Conservation (phyloP, 768 basidiomycete genomes). For the Solioccasus polychromus region DNA sequence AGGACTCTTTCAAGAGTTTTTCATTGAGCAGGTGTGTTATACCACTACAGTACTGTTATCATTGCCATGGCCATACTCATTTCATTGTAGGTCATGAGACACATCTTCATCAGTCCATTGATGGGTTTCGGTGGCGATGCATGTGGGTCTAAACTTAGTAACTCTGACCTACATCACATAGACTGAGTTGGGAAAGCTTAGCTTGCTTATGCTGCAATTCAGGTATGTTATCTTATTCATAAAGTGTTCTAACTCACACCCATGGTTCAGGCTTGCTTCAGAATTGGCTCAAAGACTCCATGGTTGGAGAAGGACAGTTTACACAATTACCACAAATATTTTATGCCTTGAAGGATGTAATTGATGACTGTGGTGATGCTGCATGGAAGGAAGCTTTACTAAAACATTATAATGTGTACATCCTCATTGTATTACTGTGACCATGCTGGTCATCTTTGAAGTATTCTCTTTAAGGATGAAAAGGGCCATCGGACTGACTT, state of each 20-base stretch:
- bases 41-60: too few species aligned
- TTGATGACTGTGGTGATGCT: not conserved
- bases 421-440: too few species aligned
- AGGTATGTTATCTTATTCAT: not conserved
- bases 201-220: conserved; percentile 2
- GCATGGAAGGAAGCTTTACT: not conserved
- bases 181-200: not conserved
- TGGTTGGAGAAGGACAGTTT: conserved; percentile 1
- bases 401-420: not conserved
- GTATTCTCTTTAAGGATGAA: not conserved
- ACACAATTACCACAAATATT: conserved; percentile 3
- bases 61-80: not conserved
- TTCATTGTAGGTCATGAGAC: not conserved
- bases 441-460: not conserved
- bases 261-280: conserved; percentile 1
- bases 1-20: too few species aligned
- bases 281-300: not conserved
- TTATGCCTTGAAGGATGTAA: not conserved
- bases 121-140: not conserved
- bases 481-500: not conserved
- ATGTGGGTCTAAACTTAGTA: not conserved
- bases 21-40: not conserved
- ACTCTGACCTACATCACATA: not conserved
- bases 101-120: not conserved
- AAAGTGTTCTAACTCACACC: not conserved